Percentiles rank a stretch among this genome's conserved stretches.
These are phyloP conservation scores for Alopecurus myosuroides DNA, from an alignment of 176 grass and related monocot genomes.

Conservation along the genomic window DNA sequence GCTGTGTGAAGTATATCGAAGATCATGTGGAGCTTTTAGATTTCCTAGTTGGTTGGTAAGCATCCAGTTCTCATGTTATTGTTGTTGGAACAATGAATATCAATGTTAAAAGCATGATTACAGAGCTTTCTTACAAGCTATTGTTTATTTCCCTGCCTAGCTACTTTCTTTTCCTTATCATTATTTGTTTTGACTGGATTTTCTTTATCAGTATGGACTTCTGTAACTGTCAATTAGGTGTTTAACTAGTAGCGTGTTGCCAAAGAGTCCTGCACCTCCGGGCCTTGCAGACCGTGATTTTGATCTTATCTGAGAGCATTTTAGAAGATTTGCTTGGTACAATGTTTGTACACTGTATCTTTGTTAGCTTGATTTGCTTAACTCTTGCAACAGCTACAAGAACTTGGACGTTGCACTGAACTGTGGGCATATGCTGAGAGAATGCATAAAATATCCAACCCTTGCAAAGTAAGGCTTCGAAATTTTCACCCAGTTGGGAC, in stretches of 20 bases:
- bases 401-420: conserved; percentile 80
- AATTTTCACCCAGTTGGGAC: conserved; percentile 8
- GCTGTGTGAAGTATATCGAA: conserved; percentile 66
- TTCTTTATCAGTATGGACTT: conserved; percentile 18
- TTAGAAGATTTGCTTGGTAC: background rate
- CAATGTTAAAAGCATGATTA: background rate
- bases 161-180: background rate
- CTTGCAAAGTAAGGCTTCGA: conserved; percentile 62
- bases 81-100: background rate
- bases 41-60: conserved; percentile 76
- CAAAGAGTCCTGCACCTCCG: background rate
- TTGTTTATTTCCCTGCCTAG: background rate
- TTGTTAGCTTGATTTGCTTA: conserved; percentile 16
- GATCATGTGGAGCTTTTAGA: conserved; percentile 72
- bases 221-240: background rate
- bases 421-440: conserved; percentile 78
- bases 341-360: background rate
- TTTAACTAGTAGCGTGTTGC: conserved; percentile 1
- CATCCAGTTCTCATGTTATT: background rate
- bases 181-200: background rate
- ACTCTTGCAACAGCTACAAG: conserved; percentile 60
- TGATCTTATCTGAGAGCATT: background rate
- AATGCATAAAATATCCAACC: conserved; percentile 74
- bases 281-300: background rate
- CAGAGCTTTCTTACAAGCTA: conserved; percentile 7